Conservation (phyloP, 768 basidiomycete species). For the Austroboletus festivus region DNA sequence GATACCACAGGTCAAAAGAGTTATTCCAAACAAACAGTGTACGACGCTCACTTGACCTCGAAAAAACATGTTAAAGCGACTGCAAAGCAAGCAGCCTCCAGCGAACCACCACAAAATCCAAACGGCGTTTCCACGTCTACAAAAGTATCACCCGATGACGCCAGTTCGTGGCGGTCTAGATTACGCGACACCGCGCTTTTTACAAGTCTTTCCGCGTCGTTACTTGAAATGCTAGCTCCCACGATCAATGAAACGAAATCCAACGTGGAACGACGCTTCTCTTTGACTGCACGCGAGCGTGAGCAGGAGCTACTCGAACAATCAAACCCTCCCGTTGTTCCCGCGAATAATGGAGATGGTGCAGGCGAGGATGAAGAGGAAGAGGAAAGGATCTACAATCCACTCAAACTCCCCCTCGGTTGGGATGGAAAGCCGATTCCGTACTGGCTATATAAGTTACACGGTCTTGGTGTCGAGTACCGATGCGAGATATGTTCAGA, state of each 20-base stretch:
- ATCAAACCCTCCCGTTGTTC: conserved; percentile 45
- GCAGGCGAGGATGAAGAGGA: conserved; percentile 85
- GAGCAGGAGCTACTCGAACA: conserved; percentile 89
- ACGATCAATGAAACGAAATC: conserved; percentile 87
- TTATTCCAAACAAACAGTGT: conserved; percentile 97
- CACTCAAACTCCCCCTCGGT: conserved; percentile 91
- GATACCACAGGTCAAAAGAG: conserved; percentile 79
- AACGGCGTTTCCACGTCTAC: conserved; percentile 27
- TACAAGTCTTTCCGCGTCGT: conserved; percentile 64
- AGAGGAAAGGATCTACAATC: conserved; percentile 97
- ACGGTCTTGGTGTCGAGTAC: conserved; percentile 97
- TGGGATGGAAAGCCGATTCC: conserved; percentile 99
- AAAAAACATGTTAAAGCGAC: conserved; percentile 94
- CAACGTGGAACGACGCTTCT: conserved; percentile 95
- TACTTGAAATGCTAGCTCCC: conserved; percentile 61
- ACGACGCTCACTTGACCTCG: conserved; percentile 91
- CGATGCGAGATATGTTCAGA: conserved; percentile 97
- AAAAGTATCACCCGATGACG: conserved; percentile 34
- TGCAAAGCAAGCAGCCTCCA: conserved; percentile 60
- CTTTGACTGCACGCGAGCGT: conserved; percentile 94
- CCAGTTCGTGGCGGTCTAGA: conserved; percentile 40
- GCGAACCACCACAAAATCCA: conserved; percentile 33
- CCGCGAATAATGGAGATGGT: conserved; percentile 42
- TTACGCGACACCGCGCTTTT: conserved; percentile 64
- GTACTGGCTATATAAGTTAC: conserved; percentile 97